A percentile compares a stretch with the other conserved stretches of the same genome.
These are phyloP conservation scores for Dioscorea alata DNA, from an alignment of 106 monocot species.

Conservation along the genomic window DNA sequence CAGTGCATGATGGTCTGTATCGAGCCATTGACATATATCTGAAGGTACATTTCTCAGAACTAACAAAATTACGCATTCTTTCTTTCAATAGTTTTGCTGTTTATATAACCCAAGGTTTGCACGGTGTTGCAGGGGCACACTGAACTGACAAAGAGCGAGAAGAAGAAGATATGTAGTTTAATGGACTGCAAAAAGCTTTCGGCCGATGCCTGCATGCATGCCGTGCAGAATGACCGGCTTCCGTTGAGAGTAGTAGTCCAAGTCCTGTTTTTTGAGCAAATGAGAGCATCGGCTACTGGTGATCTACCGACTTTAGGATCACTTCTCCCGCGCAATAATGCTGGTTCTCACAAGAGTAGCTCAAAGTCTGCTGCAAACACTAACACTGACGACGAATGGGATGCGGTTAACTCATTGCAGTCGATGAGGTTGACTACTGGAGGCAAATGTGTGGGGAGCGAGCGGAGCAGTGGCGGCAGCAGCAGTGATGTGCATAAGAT, in stretches of 20 bases:
- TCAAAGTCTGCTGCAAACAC: constrained; percentile 46
- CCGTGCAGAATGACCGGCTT: constrained; percentile 59
- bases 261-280: constrained; percentile 52
- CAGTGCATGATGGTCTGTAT: constrained; percentile 60
- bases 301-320: constrained; percentile 3
- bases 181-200: constrained; percentile 65
- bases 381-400: constrained; percentile 49
- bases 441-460: constrained; percentile 26
- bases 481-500: constrained; percentile 18
- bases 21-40: constrained; percentile 67
- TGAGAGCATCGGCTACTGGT: constrained; percentile 15
- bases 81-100: not conserved
- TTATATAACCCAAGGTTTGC: not conserved
- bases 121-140: constrained; percentile 40
- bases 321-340: constrained; percentile 27
- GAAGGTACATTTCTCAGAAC: constrained; percentile 32
- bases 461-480: constrained; percentile 21
- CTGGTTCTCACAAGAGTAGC: constrained; percentile 31
- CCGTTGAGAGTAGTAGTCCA: constrained; percentile 53
- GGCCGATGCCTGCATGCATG: constrained; percentile 53
- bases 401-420: constrained; percentile 28
- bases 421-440: constrained; percentile 21
- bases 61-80: not conserved
- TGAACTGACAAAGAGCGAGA: constrained; percentile 41
- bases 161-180: constrained; percentile 46